Conservation (phyloP, 345 rosid genomes). For the Arabidopsis suecica region DNA sequence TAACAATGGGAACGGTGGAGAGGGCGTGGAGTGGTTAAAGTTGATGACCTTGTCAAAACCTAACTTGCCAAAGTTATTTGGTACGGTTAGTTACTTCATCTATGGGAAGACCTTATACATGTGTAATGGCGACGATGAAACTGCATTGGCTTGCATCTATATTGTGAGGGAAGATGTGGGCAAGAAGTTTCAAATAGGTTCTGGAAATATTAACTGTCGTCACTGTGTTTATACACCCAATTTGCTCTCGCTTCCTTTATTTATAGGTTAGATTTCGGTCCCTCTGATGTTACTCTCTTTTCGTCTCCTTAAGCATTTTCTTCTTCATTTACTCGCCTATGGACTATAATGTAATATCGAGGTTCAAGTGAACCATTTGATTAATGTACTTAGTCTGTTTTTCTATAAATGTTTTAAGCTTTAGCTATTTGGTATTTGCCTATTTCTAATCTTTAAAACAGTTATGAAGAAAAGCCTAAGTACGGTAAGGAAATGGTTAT, state of each 20-base stretch:
- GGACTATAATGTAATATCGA: too few relatives aligned
- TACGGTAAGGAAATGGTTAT: too few relatives aligned
- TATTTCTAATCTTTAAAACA: too few relatives aligned
- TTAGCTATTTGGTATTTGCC: too few relatives aligned
- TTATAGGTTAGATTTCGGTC: background rate
- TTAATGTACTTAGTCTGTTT: too few relatives aligned
- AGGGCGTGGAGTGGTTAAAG: constrained; percentile 18
- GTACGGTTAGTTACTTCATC: constrained; percentile 8
- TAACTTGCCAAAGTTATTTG: background rate
- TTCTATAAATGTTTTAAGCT: too few relatives aligned
- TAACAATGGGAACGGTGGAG: background rate
- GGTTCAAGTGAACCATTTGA: too few relatives aligned
- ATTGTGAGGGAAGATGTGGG: constrained; percentile 1
- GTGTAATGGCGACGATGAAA: background rate
- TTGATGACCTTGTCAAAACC: background rate
- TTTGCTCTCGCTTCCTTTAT: background rate
- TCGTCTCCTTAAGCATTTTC: too few relatives aligned
- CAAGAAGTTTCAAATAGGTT: constrained; percentile 14
- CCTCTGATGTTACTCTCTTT: too few relatives aligned
- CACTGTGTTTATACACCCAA: constrained; percentile 30
- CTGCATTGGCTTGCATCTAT: background rate
- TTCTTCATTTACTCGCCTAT: too few relatives aligned
- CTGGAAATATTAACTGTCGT: background rate
- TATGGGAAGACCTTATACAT: constrained; percentile 20
- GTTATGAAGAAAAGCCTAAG: too few relatives aligned